Conservation (phyloP, 441 rosid species). For the Bruguiera hainesii region DNA sequence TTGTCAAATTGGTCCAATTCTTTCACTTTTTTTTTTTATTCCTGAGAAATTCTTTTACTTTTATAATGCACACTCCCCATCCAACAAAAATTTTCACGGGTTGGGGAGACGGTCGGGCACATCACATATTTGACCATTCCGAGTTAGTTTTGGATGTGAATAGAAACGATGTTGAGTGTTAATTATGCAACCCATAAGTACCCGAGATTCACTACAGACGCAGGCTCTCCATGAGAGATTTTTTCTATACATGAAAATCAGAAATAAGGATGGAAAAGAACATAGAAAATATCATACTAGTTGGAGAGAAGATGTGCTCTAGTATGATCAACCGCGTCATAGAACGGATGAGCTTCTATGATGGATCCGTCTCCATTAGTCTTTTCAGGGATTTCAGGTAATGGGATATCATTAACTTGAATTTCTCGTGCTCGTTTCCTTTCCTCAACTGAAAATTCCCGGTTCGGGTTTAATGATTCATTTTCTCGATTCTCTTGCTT, state of each 20-base stretch:
- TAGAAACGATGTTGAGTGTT: no score
- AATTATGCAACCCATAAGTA: no score
- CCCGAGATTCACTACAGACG: no score
- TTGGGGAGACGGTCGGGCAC: no score
- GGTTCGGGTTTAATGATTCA: slow-evolving; percentile 5
- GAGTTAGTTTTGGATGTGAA: no score
- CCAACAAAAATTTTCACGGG: no score
- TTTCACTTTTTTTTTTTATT: slow-evolving; percentile 20
- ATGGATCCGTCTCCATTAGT: neutral
- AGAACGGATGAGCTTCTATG: slow-evolving; percentile 47
- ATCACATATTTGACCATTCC: no score
- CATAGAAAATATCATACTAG: neutral
- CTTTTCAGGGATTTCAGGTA: slow-evolving; percentile 7
- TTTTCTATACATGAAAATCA: no score
- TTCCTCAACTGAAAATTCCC: slow-evolving; percentile 5
- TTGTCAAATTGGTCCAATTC: slow-evolving; percentile 34
- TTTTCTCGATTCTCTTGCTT: slow-evolving; percentile 11
- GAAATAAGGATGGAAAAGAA: neutral
- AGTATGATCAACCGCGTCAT: slow-evolving; percentile 18
- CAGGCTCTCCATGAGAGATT: no score
- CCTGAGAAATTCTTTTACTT: slow-evolving; percentile 1
- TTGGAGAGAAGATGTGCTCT: slow-evolving; percentile 36
- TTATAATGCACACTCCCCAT: neutral
- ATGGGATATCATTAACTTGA: neutral
- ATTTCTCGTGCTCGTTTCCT: neutral